phyloP scores from a whole-genome alignment of 805 yeast genomes.

The Aciculoconidium aculeatum region DNA sequence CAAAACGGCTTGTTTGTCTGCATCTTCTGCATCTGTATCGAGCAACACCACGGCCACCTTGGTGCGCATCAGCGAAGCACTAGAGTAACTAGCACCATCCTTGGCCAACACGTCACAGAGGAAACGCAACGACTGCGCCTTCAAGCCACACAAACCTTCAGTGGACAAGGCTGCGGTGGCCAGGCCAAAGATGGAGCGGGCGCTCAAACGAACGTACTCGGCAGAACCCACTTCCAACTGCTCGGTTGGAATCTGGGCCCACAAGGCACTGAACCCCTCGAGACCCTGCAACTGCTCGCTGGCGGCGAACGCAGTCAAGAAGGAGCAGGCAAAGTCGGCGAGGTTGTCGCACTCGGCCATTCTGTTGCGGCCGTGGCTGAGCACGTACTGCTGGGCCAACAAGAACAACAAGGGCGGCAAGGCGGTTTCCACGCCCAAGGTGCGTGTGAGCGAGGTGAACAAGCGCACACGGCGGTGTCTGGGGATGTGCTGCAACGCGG shows the following conservation, averaged over 20 bases:
- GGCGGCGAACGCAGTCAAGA: conserved; percentile 63
- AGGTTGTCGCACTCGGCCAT: conserved; percentile 60
- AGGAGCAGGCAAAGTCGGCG: conserved; percentile 66
- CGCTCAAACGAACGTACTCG: conserved; percentile 32
- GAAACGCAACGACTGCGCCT: conserved; percentile 50
- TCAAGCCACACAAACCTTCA: conserved; percentile 44
- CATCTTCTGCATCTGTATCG: conserved; percentile 30
- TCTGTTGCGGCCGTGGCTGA: conserved; percentile 43
- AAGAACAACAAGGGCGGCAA: conserved; percentile 70
- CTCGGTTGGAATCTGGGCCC: conserved; percentile 42
- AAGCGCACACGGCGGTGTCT: conserved; percentile 89
- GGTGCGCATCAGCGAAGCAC: conserved; percentile 35
- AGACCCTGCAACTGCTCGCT: conserved; percentile 60
- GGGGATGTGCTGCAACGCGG: conserved; percentile 94
- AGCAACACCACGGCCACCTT: conserved; percentile 48
- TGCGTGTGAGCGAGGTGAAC: conserved; percentile 69
- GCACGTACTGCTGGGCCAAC: conserved; percentile 73
- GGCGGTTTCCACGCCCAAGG: conserved; percentile 63
- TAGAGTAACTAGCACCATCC: conserved; percentile 19
- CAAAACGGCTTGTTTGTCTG: conserved; percentile 26
- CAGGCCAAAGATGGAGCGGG: conserved; percentile 60
- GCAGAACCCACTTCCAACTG: conserved; percentile 35
- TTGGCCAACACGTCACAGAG: conserved; percentile 42
- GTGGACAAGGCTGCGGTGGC: conserved; percentile 46
- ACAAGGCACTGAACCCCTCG: conserved; percentile 44